Percentiles rank a stretch among this genome's conserved stretches.
phyloP scores from a whole-genome alignment of 176 grass and related monocot genomes.

The Bothriochloa decipiens region DNA sequence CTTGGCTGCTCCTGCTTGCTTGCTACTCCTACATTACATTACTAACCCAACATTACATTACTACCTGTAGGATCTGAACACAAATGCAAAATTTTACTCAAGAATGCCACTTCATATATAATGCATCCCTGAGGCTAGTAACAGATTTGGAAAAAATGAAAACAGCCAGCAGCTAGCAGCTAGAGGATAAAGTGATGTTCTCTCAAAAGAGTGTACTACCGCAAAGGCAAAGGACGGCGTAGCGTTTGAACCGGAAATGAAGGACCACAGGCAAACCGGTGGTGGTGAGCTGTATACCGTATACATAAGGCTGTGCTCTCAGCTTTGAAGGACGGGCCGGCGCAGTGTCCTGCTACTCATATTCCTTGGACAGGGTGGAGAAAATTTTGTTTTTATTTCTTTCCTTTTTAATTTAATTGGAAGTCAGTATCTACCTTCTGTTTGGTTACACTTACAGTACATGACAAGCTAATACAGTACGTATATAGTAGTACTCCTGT shows the following conservation, averaged over 20 bases:
- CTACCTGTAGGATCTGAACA: neutral
- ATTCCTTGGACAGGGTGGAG: conserved; percentile 31
- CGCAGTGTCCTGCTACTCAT: neutral
- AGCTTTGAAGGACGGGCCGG: conserved; percentile 28
- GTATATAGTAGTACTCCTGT: neutral
- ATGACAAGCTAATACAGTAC: neutral
- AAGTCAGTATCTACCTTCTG: conserved; percentile 1
- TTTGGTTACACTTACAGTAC: neutral
- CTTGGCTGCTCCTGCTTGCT: conserved; percentile 32
- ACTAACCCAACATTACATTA: neutral
- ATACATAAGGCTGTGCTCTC: conserved; percentile 24
- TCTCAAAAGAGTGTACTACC: neutral
- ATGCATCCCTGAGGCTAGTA: neutral
- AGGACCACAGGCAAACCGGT: conserved; percentile 18
- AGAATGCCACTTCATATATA: neutral
- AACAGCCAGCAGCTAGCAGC: neutral
- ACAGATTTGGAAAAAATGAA: neutral
- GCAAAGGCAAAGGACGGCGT: neutral
- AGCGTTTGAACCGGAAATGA: neutral
- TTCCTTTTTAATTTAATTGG: neutral
- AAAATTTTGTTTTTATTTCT: neutral
- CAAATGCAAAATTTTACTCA: neutral
- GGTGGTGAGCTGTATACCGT: neutral
- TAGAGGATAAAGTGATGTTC: conserved; percentile 9
- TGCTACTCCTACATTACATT: neutral